phyloP scores from a whole-genome alignment of 2,329 filamentous ascomycete species.

The Dactylonectria macrodidyma region DNA sequence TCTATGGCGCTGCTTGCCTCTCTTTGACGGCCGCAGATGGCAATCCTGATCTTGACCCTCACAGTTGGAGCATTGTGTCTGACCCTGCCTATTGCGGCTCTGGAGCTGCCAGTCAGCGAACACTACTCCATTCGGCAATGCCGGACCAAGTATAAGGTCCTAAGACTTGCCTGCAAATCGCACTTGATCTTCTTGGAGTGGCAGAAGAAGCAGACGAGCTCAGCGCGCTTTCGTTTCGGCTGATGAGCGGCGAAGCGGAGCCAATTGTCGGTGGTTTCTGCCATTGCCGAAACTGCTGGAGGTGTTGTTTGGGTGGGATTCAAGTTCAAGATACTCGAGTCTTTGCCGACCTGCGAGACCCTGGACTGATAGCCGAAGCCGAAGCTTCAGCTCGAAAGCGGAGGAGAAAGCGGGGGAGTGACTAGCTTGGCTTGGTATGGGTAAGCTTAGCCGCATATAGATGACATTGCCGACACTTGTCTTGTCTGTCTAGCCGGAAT shows the following conservation, averaged over 20 bases:
- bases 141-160: not conserved
- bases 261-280: constrained; percentile 51
- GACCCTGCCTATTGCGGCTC: constrained; percentile 42
- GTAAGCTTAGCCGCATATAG: no score
- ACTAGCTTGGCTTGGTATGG: no score
- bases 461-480: no score
- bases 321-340: no score
- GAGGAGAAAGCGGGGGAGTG: no score
- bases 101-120: not conserved
- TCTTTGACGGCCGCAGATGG: constrained; percentile 48
- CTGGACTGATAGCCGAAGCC: no score
- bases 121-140: constrained; percentile 18
- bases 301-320: no score
- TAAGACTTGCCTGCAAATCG: constrained; percentile 46
- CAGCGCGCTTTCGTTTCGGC: constrained; percentile 52
- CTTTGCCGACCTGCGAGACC: no score
- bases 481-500: no score
- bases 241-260: constrained; percentile 50
- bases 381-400: no score
- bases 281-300: not conserved
- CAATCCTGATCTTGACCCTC: constrained; percentile 46
- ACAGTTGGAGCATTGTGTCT: constrained; percentile 49
- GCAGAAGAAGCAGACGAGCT: constrained; percentile 47
- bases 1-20: constrained; percentile 41
- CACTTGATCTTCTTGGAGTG: constrained; percentile 56